Base-by-base conservation (phyloP, 2,329 filamentous ascomycete genomes). In the Paradendryphiella salina region DNA sequence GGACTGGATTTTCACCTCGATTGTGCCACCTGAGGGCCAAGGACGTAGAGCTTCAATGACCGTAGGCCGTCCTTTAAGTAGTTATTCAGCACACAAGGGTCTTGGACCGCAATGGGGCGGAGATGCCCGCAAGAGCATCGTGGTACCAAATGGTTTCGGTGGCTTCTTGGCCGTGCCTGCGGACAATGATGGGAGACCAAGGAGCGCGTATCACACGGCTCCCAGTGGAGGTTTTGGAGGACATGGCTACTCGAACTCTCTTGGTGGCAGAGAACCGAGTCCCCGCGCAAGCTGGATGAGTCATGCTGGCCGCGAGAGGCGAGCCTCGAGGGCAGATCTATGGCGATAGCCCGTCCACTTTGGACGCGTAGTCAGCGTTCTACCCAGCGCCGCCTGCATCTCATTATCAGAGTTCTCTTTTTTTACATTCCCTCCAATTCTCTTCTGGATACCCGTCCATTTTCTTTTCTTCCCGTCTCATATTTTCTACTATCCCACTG, bases 61-160 rank as follows among this genome's bases (percentile, higher is more conserved):
- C 8, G 74, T 72, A 26, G 76, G 76, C 10, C 72, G 77, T 0
- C 78, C 78, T 0, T 57, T 79, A 14, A 76, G 71, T 52, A 72
- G 75, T 50, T 79, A 78, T 56, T 73, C 69, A 35, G 77, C 76
- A 4, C 71, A 72, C 46, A 75, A 73, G 46, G 77, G 77, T 6
- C 67, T 80, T 0, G 80, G 81, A 32, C 78, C 81, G 13, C 78
- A 80, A 32, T 85, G 82, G 84, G 81, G 81, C 9, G 80, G 81
- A 7, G 81, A 83, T 44, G 79, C 81, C 4, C 74, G 85, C 26
- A 82, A 80, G 70, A 84, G 80, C 59, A 77, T 86, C 7, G 77
- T 87, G n/a, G 84, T 87, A 0, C 84, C 83, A 0, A 87, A 87
- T 64, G 85, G 85, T 2, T 85, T 85, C 54, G 85, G 85, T 21